phyloP scores from a whole-genome alignment of 2,329 filamentous ascomycete species.

The Fonsecaea pedrosoi region DNA sequence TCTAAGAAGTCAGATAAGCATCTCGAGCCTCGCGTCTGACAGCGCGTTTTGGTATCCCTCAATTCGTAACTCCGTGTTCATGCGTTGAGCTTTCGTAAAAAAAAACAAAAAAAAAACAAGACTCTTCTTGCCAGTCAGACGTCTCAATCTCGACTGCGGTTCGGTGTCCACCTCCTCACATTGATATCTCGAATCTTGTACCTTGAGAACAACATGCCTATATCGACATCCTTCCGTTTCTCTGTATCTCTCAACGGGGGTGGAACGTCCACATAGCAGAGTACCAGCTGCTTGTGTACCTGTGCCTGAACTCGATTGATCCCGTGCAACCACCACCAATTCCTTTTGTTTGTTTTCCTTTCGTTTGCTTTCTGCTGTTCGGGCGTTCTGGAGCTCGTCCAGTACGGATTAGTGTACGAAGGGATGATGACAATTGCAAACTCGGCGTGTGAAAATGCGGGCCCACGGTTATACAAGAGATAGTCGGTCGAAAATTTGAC shows the following conservation, averaged over 20 bases:
- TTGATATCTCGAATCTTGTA: constrained; percentile 83
- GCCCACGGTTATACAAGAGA: constrained; percentile 90
- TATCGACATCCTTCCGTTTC: constrained; percentile 54
- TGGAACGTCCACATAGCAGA: constrained; percentile 92
- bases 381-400: constrained; percentile 61
- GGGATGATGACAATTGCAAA: constrained; percentile 87
- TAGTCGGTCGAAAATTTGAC: constrained; percentile 96
- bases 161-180: constrained; percentile 82
- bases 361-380: constrained; percentile 60
- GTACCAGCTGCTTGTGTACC: constrained; percentile 85
- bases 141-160: constrained; percentile 70
- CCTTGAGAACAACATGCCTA: constrained; percentile 67
- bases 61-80: not conserved
- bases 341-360: constrained; percentile 48
- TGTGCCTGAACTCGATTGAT: constrained; percentile 88
- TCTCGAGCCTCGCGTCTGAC: not conserved
- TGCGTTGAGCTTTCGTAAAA: not conserved
- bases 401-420: constrained; percentile 76
- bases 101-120: not conserved
- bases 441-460: constrained; percentile 93
- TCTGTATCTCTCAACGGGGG: constrained; percentile 62
- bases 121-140: no score
- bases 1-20: not conserved
- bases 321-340: constrained; percentile 72
- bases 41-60: not conserved